Evolutionary conservation across 108 stramenopile species (phyloP).

Genomic region (Stephanodiscus minutulus): DNA sequence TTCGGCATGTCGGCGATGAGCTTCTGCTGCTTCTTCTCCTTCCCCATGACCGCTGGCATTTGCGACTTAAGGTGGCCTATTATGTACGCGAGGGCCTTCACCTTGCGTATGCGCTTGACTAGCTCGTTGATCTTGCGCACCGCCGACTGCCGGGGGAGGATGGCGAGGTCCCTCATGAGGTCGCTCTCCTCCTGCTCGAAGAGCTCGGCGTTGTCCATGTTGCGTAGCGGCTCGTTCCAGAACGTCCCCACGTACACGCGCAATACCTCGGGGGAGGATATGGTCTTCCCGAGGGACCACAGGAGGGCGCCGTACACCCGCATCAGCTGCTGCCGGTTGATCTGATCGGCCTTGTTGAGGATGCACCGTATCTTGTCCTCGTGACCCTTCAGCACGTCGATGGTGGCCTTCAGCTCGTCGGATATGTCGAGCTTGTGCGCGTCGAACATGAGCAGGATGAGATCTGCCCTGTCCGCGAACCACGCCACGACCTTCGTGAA

Average conservation of each 20-base stretch:
- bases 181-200: constrained; percentile 93
- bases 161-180: constrained; percentile 93
- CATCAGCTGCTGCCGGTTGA: constrained; percentile 98
- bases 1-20: constrained; percentile 91
- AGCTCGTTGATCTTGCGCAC: constrained; percentile 98
- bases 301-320: constrained; percentile 97
- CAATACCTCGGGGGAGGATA: constrained; percentile 92
- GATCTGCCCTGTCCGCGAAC: constrained; percentile 97
- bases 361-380: constrained; percentile 99
- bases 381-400: constrained; percentile 95
- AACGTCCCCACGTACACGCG: constrained; percentile 98
- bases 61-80: constrained; percentile 93
- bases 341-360: constrained; percentile 99
- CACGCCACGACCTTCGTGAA: constrained; percentile 93
- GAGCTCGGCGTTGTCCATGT: constrained; percentile 82
- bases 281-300: constrained; percentile 97
- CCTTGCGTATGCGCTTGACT: constrained; percentile 96
- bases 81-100: constrained; percentile 93
- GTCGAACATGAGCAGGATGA: constrained; percentile 98
- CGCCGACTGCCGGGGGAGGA: constrained; percentile 94
- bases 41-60: constrained; percentile 97
- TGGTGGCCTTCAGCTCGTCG: constrained; percentile 96
- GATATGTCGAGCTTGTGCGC: constrained; percentile 99
- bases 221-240: constrained; percentile 83
- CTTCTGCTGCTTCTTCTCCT: constrained; percentile 96